Evolutionary conservation across 768 basidiomycete species (phyloP).

Genomic region (Fomitopsis serialis): DNA sequence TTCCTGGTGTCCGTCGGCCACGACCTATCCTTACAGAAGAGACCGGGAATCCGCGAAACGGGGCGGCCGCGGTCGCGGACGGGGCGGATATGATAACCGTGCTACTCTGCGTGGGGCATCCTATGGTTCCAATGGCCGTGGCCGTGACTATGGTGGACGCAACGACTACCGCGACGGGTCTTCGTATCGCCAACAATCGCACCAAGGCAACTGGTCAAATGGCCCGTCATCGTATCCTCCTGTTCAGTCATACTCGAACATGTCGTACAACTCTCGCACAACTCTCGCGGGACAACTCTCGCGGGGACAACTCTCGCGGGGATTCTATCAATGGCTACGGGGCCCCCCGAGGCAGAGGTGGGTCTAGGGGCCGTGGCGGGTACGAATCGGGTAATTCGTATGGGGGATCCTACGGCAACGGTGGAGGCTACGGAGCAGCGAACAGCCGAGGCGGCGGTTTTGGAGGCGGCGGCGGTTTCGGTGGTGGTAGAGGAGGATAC

Average conservation of each 20-base stretch:
- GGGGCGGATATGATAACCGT: constrained; percentile 34
- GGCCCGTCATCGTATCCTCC: constrained; percentile 7
- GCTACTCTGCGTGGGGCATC: background rate
- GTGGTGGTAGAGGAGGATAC: constrained; percentile 25
- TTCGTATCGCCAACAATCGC: constrained; percentile 4
- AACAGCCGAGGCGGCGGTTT: too few species aligned
- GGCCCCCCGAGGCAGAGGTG: constrained; percentile 15
- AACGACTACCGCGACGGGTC: constrained; percentile 2
- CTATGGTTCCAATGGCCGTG: constrained; percentile 10
- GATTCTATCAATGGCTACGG: constrained; percentile 16
- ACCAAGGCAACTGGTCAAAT: constrained; percentile 5
- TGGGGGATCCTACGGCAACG: constrained; percentile 17
- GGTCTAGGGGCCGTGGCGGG: constrained; percentile 7
- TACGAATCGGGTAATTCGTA: constrained; percentile 3
- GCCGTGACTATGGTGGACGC: constrained; percentile 13
- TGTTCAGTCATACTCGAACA: constrained; percentile 11
- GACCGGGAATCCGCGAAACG: constrained; percentile 69
- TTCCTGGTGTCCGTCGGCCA: constrained; percentile 64
- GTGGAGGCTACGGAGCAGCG: constrained; percentile 21
- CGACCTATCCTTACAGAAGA: constrained; percentile 52
- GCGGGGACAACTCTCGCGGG: too few species aligned
- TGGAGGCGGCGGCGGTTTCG: constrained; percentile 26
- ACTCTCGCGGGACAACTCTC: too few species aligned
- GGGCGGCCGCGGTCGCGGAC: constrained; percentile 32
- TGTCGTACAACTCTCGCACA: constrained; percentile 5